These are phyloP conservation scores for Ophiocordyceps robertsii DNA, from an alignment of 2,329 filamentous ascomycete species.

Conservation along the genomic window DNA sequence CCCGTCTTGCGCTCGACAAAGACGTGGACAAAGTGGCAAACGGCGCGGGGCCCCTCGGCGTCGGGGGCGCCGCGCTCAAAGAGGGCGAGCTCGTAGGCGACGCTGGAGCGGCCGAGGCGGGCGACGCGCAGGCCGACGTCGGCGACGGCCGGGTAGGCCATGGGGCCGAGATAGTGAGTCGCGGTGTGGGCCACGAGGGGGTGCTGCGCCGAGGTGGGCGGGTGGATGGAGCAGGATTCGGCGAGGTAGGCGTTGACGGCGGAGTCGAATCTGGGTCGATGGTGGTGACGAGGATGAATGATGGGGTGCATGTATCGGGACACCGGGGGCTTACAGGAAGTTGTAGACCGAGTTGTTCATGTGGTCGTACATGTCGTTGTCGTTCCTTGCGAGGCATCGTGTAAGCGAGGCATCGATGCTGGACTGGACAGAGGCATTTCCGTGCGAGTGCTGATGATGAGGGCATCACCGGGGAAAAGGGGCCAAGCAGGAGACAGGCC, in stretches of 20 bases:
- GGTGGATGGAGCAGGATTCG: conserved; percentile 59
- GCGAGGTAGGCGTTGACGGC: conserved; percentile 85
- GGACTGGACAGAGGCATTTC: no score
- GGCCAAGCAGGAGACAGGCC: no score
- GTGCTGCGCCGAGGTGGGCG: conserved; percentile 56
- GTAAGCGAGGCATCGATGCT: neutral
- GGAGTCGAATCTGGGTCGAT: conserved; percentile 65
- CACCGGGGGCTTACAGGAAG: conserved; percentile 44
- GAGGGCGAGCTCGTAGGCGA: conserved; percentile 79
- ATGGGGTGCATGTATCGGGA: neutral
- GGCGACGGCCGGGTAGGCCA: conserved; percentile 69
- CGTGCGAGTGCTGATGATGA: no score
- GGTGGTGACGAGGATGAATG: conserved; percentile 1
- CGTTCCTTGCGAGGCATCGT: conserved; percentile 45
- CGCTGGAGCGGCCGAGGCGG: conserved; percentile 73
- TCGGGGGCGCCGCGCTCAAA: conserved; percentile 51
- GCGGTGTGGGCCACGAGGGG: conserved; percentile 77
- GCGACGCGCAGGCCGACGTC: conserved; percentile 74
- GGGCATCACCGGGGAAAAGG: no score
- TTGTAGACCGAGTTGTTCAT: conserved; percentile 87
- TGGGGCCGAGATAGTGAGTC: conserved; percentile 72
- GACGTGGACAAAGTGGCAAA: conserved; percentile 78
- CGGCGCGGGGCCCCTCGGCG: conserved; percentile 61
- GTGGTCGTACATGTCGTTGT: conserved; percentile 93
- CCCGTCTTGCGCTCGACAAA: conserved; percentile 67